phyloP scores from a whole-genome alignment of 1,284 basidiomycete genomes.

The Puccinia brachypodii region DNA sequence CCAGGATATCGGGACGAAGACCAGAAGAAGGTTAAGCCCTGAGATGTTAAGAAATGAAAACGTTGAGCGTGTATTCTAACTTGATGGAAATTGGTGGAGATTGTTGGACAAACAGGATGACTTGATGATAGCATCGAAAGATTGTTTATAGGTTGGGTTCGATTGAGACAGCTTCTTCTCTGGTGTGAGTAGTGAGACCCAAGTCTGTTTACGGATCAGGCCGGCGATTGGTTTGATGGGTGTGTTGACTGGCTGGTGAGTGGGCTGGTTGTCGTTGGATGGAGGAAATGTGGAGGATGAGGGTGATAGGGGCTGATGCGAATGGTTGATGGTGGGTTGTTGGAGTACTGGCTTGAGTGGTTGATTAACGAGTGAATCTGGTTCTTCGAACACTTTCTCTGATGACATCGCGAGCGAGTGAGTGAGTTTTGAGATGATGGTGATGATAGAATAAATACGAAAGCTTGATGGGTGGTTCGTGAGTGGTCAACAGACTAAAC shows the following conservation, averaged over 20 bases:
- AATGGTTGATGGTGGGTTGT: not conserved
- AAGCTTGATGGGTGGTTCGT: too few species aligned
- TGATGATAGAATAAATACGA: too few species aligned
- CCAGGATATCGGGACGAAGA: constrained; percentile 60
- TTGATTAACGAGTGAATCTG: not conserved
- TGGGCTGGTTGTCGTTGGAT: not conserved
- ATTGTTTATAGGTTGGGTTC: constrained; percentile 57
- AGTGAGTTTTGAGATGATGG: not conserved
- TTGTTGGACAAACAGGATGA: constrained; percentile 52
- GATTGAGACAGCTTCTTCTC: constrained; percentile 56
- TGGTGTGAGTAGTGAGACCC: constrained; percentile 35
- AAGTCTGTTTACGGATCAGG: constrained; percentile 42
- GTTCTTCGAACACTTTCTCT: not conserved
- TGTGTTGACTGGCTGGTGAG: not conserved
- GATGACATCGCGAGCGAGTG: constrained; percentile 7
- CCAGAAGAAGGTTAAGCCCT: constrained; percentile 60
- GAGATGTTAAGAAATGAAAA: not conserved
- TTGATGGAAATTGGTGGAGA: not conserved
- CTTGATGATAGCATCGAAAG: constrained; percentile 56
- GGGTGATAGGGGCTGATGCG: not conserved
- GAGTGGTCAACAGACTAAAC: too few species aligned
- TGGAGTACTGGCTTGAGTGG: not conserved
- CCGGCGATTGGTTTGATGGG: constrained; percentile 3
- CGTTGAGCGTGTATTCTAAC: not conserved
- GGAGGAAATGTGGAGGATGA: not conserved